These are phyloP conservation scores for Isatis tinctoria DNA, from an alignment of 345 rosid genomes.

Conservation along the genomic window DNA sequence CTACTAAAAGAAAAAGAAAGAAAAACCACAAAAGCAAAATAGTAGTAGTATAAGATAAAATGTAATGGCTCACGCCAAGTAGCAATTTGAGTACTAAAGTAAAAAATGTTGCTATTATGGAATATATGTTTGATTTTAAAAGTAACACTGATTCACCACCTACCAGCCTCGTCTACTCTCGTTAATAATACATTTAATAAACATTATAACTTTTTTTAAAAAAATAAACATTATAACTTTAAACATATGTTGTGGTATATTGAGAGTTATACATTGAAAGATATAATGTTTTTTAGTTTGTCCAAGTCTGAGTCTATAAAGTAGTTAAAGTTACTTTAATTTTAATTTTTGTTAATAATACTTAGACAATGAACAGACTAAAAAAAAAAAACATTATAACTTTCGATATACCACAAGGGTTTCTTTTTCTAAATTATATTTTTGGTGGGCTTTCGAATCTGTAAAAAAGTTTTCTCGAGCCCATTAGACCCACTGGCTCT, in stretches of 20 bases:
- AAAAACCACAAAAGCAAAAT: neutral
- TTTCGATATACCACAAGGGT: no score
- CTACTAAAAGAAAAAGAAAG: neutral
- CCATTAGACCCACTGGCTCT: neutral
- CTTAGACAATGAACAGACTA: no score
- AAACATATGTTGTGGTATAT: no score
- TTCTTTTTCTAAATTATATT: no score
- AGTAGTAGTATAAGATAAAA: neutral
- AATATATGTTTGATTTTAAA: neutral
- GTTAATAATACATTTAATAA: neutral
- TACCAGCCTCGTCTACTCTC: neutral
- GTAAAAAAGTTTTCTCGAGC: neutral
- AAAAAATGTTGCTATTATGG: neutral
- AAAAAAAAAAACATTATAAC: no score
- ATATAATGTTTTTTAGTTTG: no score
- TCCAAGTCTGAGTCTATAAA: no score
- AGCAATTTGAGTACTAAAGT: neutral
- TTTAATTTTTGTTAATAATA: no score
- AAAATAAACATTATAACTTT: no score
- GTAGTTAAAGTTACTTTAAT: no score
- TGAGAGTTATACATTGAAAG: no score
- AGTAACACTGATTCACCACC: neutral
- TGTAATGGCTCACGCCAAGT: conserved; percentile 5
- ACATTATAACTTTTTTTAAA: no score
- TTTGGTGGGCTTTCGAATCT: neutral